Conservation (phyloP, 2,329 filamentous ascomycete species). For the Aspergillus melleus region DNA sequence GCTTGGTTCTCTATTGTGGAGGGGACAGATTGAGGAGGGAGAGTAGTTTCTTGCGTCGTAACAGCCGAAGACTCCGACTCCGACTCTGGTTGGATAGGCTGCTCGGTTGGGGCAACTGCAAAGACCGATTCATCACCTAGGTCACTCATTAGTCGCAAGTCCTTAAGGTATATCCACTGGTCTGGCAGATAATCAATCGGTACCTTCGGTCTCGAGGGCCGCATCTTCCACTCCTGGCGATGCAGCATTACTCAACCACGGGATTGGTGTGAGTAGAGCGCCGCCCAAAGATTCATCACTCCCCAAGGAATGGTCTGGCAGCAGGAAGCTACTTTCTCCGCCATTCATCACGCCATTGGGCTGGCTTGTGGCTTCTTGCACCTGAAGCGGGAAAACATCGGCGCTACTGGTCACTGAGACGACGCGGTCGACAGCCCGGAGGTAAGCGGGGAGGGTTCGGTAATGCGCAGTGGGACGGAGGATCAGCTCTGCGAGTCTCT, state of each 20-base stretch:
- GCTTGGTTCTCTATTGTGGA: conserved; percentile 21
- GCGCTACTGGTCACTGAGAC: conserved; percentile 83
- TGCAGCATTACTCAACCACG: conserved; percentile 65
- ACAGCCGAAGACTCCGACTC: neutral
- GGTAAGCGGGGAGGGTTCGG: conserved; percentile 75
- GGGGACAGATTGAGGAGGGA: neutral
- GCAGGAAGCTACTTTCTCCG: conserved; percentile 35
- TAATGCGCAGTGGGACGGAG: conserved; percentile 77
- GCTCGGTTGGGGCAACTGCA: neutral
- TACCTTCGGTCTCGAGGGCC: conserved; percentile 22
- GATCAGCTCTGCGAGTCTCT: conserved; percentile 85
- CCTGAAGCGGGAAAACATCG: conserved; percentile 74
- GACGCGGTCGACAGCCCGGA: conserved; percentile 87
- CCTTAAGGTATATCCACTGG: too few species aligned
- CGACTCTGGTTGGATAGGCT: conserved; percentile 8
- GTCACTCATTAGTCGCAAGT: neutral
- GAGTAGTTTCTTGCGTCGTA: neutral
- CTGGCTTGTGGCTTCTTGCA: conserved; percentile 21
- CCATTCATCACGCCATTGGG: conserved; percentile 58
- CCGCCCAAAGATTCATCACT: conserved; percentile 89
- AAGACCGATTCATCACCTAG: neutral
- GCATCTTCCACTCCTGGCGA: conserved; percentile 28
- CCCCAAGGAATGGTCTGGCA: conserved; percentile 55
- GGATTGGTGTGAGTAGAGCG: conserved; percentile 88
- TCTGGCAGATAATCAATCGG: neutral